phyloP scores from a whole-genome alignment of 345 rosid genomes.

The Heritiera littoralis region DNA sequence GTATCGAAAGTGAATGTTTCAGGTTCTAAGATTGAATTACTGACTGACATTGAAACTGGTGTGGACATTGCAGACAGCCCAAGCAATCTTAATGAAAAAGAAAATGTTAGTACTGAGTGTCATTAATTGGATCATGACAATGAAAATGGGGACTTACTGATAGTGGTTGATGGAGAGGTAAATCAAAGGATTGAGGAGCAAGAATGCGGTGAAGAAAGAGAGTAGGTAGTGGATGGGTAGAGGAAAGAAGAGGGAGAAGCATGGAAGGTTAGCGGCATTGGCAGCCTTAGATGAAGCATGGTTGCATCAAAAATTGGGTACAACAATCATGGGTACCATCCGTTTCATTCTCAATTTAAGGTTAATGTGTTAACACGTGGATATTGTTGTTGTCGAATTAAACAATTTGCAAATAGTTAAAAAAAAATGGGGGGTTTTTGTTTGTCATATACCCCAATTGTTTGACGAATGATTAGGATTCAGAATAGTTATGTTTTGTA shows the following conservation, averaged over 20 bases:
- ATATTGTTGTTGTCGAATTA: slow-evolving; percentile 10
- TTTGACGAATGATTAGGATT: neutral
- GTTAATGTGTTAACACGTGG: slow-evolving; percentile 62
- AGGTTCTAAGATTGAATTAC: no score
- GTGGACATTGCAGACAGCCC: no score
- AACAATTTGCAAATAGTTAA: neutral
- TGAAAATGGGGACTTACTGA: slow-evolving; percentile 68
- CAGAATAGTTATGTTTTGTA: slow-evolving; percentile 2
- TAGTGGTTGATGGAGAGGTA: slow-evolving; percentile 64
- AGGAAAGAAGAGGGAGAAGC: slow-evolving; percentile 60
- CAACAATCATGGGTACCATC: slow-evolving; percentile 81
- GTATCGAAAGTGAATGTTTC: no score
- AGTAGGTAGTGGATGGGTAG: slow-evolving; percentile 50
- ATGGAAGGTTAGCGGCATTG: slow-evolving; percentile 43
- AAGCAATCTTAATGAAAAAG: no score
- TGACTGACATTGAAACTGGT: no score
- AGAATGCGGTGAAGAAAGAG: slow-evolving; percentile 70
- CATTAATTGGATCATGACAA: neutral
- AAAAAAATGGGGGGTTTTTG: slow-evolving; percentile 24
- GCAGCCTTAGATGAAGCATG: slow-evolving; percentile 34
- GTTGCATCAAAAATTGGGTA: slow-evolving; percentile 14
- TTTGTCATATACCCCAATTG: slow-evolving; percentile 16
- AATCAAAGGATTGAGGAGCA: slow-evolving; percentile 63
- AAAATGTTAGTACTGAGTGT: no score
- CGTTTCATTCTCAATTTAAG: slow-evolving; percentile 99